A percentile compares a stretch with the other conserved stretches of the same genome.
Conservation (phyloP, 768 basidiomycete genomes). For the Tylopilus subfusipes region DNA sequence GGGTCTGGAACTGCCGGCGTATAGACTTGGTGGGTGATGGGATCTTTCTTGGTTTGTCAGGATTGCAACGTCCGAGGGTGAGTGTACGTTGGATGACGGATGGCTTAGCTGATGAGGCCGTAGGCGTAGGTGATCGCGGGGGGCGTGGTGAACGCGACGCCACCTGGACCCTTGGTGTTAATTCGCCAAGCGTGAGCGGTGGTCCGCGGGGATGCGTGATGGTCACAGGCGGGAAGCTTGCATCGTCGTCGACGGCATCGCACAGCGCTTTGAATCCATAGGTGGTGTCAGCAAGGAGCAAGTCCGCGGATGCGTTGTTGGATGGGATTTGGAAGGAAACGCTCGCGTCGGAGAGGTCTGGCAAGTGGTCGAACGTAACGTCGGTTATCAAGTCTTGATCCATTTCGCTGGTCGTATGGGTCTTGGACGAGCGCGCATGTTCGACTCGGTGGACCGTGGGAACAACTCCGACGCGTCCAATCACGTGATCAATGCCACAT, state of each 20-base stretch:
- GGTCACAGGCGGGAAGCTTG: conserved; percentile 37
- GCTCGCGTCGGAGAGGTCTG: conserved; percentile 46
- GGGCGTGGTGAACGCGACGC: background rate
- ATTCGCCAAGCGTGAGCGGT: conserved; percentile 37
- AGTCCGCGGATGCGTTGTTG: conserved; percentile 29
- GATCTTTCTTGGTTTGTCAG: conserved; percentile 11
- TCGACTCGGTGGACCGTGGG: conserved; percentile 20
- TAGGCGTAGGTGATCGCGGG: conserved; percentile 14
- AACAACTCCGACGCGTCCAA: conserved; percentile 24
- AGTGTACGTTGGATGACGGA: conserved; percentile 4
- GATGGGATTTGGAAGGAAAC: conserved; percentile 50
- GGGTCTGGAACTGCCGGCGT: background rate
- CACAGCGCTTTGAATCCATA: conserved; percentile 39
- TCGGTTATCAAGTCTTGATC: conserved; percentile 30
- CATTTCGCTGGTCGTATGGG: conserved; percentile 9
- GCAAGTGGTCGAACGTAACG: conserved; percentile 52
- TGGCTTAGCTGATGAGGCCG: conserved; percentile 16
- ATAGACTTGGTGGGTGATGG: conserved; percentile 1
- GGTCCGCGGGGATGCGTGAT: conserved; percentile 27
- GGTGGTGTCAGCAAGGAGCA: conserved; percentile 42
- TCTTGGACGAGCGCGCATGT: background rate
- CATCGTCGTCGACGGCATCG: conserved; percentile 26
- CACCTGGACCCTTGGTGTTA: conserved; percentile 37
- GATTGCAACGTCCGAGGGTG: conserved; percentile 14
- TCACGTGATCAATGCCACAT: conserved; percentile 24